phyloP scores from a whole-genome alignment of 257 asterid genomes.

The Misopates orontium region DNA sequence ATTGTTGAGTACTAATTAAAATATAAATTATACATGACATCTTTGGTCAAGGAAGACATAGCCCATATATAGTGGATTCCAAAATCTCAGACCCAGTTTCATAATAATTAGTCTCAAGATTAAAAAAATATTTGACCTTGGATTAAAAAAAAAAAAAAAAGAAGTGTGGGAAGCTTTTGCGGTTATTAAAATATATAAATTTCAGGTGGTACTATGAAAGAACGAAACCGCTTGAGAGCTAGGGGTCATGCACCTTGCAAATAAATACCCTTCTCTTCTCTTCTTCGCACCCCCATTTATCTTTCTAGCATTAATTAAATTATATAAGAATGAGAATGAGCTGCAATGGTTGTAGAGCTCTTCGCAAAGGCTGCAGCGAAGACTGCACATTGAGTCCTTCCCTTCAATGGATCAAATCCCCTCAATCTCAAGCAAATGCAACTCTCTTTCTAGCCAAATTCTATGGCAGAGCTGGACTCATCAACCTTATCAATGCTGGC shows the following conservation, averaged over 20 bases:
- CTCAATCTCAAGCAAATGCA: constrained; percentile 52
- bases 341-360: constrained; percentile 57
- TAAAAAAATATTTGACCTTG: not conserved
- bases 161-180: not conserved
- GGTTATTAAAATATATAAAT: too few species aligned
- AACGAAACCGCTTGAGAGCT: too few species aligned
- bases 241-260: not conserved
- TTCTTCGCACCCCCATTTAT: constrained; percentile 2
- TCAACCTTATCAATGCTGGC: constrained; percentile 41
- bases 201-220: too few species aligned
- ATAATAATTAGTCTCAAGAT: not conserved
- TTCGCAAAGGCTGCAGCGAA: constrained; percentile 49
- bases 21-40: too few species aligned
- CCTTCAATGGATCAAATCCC: constrained; percentile 41
- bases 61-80: not conserved
- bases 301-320: constrained; percentile 6
- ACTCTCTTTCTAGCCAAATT: constrained; percentile 52
- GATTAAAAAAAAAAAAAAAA: not conserved
- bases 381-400: constrained; percentile 37
- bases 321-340: constrained; percentile 34
- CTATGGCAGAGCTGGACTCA: constrained; percentile 53
- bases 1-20: too few species aligned
- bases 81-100: not conserved
- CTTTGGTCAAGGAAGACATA: too few species aligned
- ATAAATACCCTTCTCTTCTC: constrained; percentile 28